Evolutionary conservation across 208 protist genomes (phyloP), one percentile per base, ranked within the genome.

Genomic region (Entamoeba moshkovskii): DNA sequence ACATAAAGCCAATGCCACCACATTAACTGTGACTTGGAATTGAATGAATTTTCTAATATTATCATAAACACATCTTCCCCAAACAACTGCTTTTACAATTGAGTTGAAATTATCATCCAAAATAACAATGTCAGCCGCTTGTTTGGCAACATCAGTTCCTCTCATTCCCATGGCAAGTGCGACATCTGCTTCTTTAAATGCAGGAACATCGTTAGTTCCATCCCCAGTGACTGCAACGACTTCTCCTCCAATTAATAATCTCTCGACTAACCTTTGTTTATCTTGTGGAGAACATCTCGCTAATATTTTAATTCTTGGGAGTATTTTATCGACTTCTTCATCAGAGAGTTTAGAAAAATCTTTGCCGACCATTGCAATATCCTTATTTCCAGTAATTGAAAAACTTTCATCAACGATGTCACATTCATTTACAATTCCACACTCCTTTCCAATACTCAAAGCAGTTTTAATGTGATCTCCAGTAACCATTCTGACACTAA

Each of bases 81-180:
- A 99, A 95, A 98, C 97, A 11, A 98, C 98, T 46, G 98, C 97
- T 94, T 97, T 98, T 33, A 99, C 98, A 96, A 99, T 99, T 0
- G 98, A 98, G 13, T 95, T 94, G 93, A 99, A 99, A 96, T 99
- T 99, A 96, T 99, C 98, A 95, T 99, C 98, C 59, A 99, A 95
- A 52, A 99, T 93, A 52, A 98, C 95, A 66, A 98, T 98, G 92
- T 98, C 98, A 42, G 96, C 96, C 16, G 97, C 97, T 94, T 97
- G 96, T 94, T 98, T 97, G 3, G 98, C 98, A 42, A 98, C 97
- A 45, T 98, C 98, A 38, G 98, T 99, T 16, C 98, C 98, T 66
- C 96, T 96, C 48, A 98, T 97, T 45, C 98, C 97, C 98, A 99
- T 99, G 48, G 98, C 96, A 46, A 99, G 97, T 73, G 98, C 98